Evolutionary conservation across 768 basidiomycete species (phyloP).

Genomic region (Trichaptum fuscoviolaceum): DNA sequence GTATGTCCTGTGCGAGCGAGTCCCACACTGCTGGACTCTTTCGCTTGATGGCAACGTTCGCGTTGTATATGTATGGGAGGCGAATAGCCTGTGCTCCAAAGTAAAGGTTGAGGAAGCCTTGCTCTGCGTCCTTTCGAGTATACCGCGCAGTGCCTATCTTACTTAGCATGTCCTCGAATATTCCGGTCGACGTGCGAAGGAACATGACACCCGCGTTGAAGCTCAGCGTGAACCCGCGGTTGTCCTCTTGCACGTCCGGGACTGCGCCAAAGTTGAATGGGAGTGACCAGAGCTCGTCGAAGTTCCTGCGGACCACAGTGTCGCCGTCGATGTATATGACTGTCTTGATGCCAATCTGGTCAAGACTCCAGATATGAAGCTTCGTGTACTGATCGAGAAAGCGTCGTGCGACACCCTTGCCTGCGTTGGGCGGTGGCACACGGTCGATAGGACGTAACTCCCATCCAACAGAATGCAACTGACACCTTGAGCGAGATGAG

Average conservation of each 20-base stretch:
- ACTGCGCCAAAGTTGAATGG: constrained; percentile 38
- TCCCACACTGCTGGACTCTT: constrained; percentile 29
- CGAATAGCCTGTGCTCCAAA: constrained; percentile 30
- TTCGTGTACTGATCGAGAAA: constrained; percentile 41
- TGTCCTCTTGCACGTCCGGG: constrained; percentile 27
- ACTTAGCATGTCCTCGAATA: constrained; percentile 26
- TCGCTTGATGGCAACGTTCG: constrained; percentile 34
- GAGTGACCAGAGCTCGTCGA: constrained; percentile 39
- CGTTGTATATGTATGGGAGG: constrained; percentile 38
- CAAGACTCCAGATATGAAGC: constrained; percentile 36
- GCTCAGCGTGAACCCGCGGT: constrained; percentile 28
- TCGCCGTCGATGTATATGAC: constrained; percentile 40
- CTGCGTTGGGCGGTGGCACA: constrained; percentile 34
- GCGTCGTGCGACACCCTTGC: constrained; percentile 29
- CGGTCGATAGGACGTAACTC: constrained; percentile 27
- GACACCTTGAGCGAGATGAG: constrained; percentile 35
- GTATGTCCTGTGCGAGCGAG: constrained; percentile 25
- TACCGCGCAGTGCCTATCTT: constrained; percentile 26
- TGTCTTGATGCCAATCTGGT: constrained; percentile 23
- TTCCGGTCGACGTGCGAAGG: constrained; percentile 25
- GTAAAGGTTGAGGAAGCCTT: constrained; percentile 37
- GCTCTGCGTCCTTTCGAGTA: constrained; percentile 31
- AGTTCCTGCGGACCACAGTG: constrained; percentile 35
- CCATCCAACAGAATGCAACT: constrained; percentile 33
- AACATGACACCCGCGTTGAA: constrained; percentile 39